Percentiles rank a stretch among this genome's conserved stretches.
Evolutionary conservation across 164 flowering plant genomes (phyloP).

Genomic region (Vitis labrusca): DNA sequence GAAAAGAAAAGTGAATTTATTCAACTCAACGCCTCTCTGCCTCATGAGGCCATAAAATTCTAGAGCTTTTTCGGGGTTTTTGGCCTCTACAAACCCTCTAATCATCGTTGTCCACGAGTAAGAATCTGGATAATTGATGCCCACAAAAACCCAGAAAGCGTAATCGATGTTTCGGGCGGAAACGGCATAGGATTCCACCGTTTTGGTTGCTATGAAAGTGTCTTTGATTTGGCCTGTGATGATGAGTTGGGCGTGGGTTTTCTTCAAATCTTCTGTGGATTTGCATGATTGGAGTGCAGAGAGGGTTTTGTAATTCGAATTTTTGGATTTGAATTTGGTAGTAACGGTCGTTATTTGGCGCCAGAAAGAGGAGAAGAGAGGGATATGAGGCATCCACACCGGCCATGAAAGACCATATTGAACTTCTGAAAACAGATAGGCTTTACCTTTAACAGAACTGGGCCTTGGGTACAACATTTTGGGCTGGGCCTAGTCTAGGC

Average conservation of each 20-base stretch:
- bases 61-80: conserved; percentile 17
- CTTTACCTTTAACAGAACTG: too few species aligned
- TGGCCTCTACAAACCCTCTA: conserved; percentile 5
- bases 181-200: conserved; percentile 3
- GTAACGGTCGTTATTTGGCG: not conserved
- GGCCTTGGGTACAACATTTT: too few species aligned
- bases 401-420: not conserved
- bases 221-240: conserved; percentile 16
- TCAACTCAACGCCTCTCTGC: conserved; percentile 7
- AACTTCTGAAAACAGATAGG: too few species aligned
- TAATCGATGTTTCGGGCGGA: conserved; percentile 3
- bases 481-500: too few species aligned
- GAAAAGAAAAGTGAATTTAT: conserved; percentile 16
- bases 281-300: not conserved
- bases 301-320: not conserved
- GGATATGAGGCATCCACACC: not conserved
- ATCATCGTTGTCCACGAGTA: not conserved
- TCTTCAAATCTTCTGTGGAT: not conserved
- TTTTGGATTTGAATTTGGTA: not conserved
- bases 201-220: not conserved
- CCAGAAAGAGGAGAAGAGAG: not conserved
- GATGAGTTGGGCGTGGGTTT: conserved; percentile 16
- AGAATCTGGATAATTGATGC: not conserved
- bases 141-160: conserved; percentile 1
- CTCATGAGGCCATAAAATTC: conserved; percentile 10